Percentiles rank a stretch among this genome's conserved stretches.
These are phyloP conservation scores for Asparagopsis taxiformis DNA, from an alignment of 31 red algal species.

Conservation along the genomic window DNA sequence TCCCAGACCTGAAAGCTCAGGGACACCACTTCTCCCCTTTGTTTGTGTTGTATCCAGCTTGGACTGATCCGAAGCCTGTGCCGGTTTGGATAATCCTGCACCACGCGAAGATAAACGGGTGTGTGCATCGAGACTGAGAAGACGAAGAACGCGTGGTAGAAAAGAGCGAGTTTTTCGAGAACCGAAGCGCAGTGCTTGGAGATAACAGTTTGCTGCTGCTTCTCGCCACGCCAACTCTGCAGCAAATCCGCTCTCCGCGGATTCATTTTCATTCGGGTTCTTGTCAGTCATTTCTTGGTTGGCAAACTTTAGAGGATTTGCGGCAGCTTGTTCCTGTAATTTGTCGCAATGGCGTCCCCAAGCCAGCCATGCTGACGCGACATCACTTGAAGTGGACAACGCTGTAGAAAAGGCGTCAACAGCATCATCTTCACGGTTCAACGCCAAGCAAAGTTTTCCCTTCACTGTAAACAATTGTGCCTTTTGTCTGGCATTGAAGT, in stretches of 20 bases:
- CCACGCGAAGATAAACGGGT: slow-evolving; percentile 8
- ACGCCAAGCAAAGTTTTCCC: slow-evolving; percentile 59
- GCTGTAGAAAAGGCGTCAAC: slow-evolving; percentile 70
- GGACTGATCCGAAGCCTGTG: not conserved
- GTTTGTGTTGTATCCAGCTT: not conserved
- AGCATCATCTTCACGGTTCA: slow-evolving; percentile 65
- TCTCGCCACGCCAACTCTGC: slow-evolving; percentile 66
- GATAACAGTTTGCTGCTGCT: slow-evolving; percentile 86
- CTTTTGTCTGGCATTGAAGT: slow-evolving; percentile 89
- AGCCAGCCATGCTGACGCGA: slow-evolving; percentile 85
- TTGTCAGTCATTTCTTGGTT: slow-evolving; percentile 2
- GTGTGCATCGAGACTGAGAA: slow-evolving; percentile 64
- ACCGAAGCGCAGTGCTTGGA: slow-evolving; percentile 84
- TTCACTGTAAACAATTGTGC: slow-evolving; percentile 89
- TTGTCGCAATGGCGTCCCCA: slow-evolving; percentile 95
- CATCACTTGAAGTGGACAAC: slow-evolving; percentile 65
- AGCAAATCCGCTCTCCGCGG: slow-evolving; percentile 18
- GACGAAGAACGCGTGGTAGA: slow-evolving; percentile 71
- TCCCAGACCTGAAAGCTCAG: not conserved
- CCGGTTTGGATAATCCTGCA: not conserved
- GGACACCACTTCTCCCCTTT: not conserved
- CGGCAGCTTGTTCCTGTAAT: slow-evolving; percentile 27
- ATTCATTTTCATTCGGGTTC: slow-evolving; percentile 9
- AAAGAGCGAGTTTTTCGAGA: slow-evolving; percentile 73
- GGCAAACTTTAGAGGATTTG: slow-evolving; percentile 14